Conservation (phyloP, 176 grass and related monocot species). For the Raddia distichophylla region DNA sequence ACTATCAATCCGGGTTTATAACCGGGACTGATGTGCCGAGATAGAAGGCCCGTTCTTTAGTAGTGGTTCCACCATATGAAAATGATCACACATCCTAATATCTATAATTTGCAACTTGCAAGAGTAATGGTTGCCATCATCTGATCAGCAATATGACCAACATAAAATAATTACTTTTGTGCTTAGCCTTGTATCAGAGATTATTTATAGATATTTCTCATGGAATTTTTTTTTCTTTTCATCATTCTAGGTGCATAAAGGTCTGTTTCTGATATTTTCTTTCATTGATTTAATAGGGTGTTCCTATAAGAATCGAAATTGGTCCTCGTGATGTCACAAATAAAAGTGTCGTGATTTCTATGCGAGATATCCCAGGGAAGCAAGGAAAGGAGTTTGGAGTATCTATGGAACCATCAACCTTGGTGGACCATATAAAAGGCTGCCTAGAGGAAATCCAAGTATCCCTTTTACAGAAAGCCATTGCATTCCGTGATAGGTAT, state of each 20-base stretch:
- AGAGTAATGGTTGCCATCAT: background rate
- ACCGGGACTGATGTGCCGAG: too few species aligned
- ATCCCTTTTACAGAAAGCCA: constrained; percentile 81
- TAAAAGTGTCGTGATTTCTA: constrained; percentile 74
- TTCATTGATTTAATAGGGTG: constrained; percentile 58
- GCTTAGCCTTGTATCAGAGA: background rate
- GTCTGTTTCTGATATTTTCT: constrained; percentile 24
- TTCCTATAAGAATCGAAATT: constrained; percentile 87
- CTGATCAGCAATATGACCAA: background rate
- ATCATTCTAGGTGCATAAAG: background rate
- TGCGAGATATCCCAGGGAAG: constrained; percentile 89
- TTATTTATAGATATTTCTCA: constrained; percentile 12
- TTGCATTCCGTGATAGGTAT: constrained; percentile 91
- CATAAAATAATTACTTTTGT: constrained; percentile 17
- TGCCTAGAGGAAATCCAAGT: constrained; percentile 83
- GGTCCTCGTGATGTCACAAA: constrained; percentile 90
- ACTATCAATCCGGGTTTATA: too few species aligned
- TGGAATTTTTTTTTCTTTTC: background rate
- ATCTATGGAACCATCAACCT: constrained; percentile 75
- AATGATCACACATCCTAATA: background rate
- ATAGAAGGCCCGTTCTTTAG: too few species aligned
- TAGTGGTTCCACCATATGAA: background rate
- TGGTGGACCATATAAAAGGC: constrained; percentile 76
- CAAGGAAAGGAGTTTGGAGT: constrained; percentile 95
- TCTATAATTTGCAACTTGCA: background rate